Evolutionary conservation across 1,284 basidiomycete species (phyloP), one percentile per base, ranked within the genome.

Genomic region (Trichosporon sp.): DNA sequence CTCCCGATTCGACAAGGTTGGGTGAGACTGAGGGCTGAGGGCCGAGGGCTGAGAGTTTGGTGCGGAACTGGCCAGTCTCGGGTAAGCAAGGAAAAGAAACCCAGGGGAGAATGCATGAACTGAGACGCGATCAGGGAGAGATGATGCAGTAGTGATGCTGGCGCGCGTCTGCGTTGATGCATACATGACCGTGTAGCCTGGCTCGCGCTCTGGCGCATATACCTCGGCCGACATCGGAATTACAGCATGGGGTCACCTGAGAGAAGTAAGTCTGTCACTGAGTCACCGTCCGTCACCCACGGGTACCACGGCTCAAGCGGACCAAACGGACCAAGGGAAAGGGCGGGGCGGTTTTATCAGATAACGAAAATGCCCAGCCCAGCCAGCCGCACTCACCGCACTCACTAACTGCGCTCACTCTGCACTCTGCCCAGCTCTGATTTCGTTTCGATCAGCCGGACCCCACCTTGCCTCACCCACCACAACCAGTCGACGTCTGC

Each of bases 321-420:
- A n/a, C n/a, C n/a, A n/a, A n/a, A n/a, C n/a, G n/a, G n/a, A n/a
- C 14, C 49, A 27, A 36, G 49, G 34, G 34, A 29, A 33, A 44
- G 25, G 25, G 23, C 5, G 25, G 46, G 16, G 34, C 32, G 58
- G 31, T 61, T 58, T 65, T 65, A 65, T 65, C 63, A 61, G 63
- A 65, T 65, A 65, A 65, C 63, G 36, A 54, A 54, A 54, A 27
- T 54, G 8, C 49, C 49, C 46, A 5, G 23, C 46, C 27, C 49
- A 23, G 25, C 46, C 46, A n/a, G n/a, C n/a, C n/a, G n/a, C n/a
- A n/a, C n/a, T n/a, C n/a, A n/a, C n/a, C n/a, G n/a, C n/a, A n/a
- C n/a, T n/a, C n/a, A n/a, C n/a, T n/a, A n/a, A n/a, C n/a, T n/a
- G n/a, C n/a, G n/a, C n/a, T n/a, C n/a, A n/a, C n/a, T n/a, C n/a